These are phyloP conservation scores for Kwoniella mangroviensis DNA, from an alignment of 768 basidiomycete species.

Conservation along the genomic window DNA sequence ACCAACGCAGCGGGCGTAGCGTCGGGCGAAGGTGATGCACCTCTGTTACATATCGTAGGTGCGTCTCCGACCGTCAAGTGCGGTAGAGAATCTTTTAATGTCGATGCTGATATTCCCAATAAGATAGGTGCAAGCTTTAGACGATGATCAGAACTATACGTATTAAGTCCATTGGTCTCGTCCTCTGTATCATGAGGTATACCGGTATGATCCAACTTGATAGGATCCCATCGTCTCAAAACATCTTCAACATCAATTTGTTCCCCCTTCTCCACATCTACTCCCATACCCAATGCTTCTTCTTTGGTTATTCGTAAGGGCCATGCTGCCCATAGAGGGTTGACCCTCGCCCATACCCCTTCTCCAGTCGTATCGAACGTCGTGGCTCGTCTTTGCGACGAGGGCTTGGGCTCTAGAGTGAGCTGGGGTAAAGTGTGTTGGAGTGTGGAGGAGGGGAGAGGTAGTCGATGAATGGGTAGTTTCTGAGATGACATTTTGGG, in stretches of 20 bases:
- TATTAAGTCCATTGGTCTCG: constrained; percentile 58
- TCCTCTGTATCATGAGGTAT: constrained; percentile 53
- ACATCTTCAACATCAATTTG: constrained; percentile 73
- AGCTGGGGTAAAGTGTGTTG: constrained; percentile 37
- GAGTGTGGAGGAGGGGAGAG: constrained; percentile 36
- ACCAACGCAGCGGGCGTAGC: constrained; percentile 49
- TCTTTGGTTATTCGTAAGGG: constrained; percentile 72
- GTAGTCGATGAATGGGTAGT: constrained; percentile 43
- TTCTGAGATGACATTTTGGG: constrained; percentile 31
- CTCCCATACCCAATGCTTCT: constrained; percentile 65
- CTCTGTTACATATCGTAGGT: constrained; percentile 66
- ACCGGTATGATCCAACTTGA: constrained; percentile 29
- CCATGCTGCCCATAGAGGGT: constrained; percentile 80
- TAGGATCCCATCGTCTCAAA: constrained; percentile 69
- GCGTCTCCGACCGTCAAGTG: constrained; percentile 86
- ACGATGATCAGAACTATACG: constrained; percentile 36
- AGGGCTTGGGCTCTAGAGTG: constrained; percentile 36
- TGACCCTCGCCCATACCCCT: constrained; percentile 61
- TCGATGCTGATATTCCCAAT: constrained; percentile 72
- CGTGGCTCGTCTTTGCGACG: constrained; percentile 49
- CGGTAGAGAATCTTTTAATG: constrained; percentile 76
- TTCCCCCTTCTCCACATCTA: constrained; percentile 63
- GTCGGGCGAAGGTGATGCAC: constrained; percentile 49
- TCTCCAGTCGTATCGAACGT: constrained; percentile 42
- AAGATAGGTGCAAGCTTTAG: constrained; percentile 59